These are phyloP conservation scores for Salvia splendens DNA, from an alignment of 257 asterid genomes.

Conservation along the genomic window DNA sequence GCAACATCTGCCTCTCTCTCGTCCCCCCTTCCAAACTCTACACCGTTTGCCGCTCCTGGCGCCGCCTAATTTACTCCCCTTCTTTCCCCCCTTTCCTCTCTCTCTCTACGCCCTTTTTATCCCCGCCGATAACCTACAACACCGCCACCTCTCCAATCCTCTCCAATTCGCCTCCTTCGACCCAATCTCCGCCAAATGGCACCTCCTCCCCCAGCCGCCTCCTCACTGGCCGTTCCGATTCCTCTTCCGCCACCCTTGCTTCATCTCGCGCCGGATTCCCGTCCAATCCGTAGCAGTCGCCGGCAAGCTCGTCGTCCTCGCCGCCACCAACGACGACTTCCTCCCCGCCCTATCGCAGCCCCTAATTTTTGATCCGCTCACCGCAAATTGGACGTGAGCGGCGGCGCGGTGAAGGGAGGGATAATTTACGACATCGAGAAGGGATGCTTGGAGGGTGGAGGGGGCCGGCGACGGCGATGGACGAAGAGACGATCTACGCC, in stretches of 20 bases:
- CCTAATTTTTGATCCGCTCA: slow-evolving; percentile 51
- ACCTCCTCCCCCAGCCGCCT: slow-evolving; percentile 55
- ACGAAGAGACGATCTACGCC: slow-evolving; percentile 58
- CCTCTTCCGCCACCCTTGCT: slow-evolving; percentile 75
- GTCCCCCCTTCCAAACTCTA: slow-evolving; percentile 58
- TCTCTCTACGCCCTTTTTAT: slow-evolving; percentile 63
- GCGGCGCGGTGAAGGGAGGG: slow-evolving; percentile 69
- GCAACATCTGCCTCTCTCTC: slow-evolving; percentile 58
- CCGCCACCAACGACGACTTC: slow-evolving; percentile 68
- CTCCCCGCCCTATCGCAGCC: slow-evolving; percentile 70
- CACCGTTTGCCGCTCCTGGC: slow-evolving; percentile 74
- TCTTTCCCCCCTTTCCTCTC: slow-evolving; percentile 65
- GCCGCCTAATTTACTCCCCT: slow-evolving; percentile 69
- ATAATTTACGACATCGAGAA: slow-evolving; percentile 46
- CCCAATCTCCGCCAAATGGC: slow-evolving; percentile 67
- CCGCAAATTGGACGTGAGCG: slow-evolving; percentile 57
- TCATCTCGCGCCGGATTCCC: slow-evolving; percentile 70
- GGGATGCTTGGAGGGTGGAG: slow-evolving; percentile 83
- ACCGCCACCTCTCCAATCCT: slow-evolving; percentile 30
- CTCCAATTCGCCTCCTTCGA: slow-evolving; percentile 57
- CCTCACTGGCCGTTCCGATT: slow-evolving; percentile 45
- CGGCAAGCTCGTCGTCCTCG: slow-evolving; percentile 59
- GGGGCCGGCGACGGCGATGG: slow-evolving; percentile 82
- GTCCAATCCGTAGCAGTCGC: slow-evolving; percentile 61
- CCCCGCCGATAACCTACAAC: slow-evolving; percentile 22